A percentile compares a stretch with the other conserved stretches of the same genome.
Evolutionary conservation across 2,329 filamentous ascomycete species (phyloP).

Genomic region (Trichoderma atroviride): DNA sequence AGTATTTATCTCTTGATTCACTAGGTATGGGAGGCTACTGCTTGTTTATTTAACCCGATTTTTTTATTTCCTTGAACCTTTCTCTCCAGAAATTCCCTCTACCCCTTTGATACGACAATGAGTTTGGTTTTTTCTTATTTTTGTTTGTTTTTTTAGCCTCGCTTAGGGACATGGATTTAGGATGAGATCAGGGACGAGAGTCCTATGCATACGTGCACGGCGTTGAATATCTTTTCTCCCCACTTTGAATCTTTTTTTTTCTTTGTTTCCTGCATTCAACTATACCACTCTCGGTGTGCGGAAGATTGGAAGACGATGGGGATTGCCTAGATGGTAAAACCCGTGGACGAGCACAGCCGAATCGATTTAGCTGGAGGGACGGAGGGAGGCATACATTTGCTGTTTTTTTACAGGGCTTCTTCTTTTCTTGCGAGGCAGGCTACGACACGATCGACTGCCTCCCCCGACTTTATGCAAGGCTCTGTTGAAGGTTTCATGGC

Average conservation of each 20-base stretch:
- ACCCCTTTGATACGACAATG: slow-evolving; percentile 17
- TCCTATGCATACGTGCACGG: slow-evolving; percentile 38
- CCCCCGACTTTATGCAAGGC: background rate
- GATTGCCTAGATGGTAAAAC: background rate
- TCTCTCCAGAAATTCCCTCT: background rate
- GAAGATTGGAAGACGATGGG: slow-evolving; percentile 10
- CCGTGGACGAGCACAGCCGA: background rate
- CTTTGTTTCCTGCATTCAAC: slow-evolving; percentile 29
- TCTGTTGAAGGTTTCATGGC: background rate
- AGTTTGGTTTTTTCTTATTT: slow-evolving; percentile 13
- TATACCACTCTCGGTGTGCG: slow-evolving; percentile 5
- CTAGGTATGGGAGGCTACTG: background rate
- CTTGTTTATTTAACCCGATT: slow-evolving; percentile 5
- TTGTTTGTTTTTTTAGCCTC: background rate
- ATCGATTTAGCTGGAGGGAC: background rate
- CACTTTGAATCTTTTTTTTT: slow-evolving; percentile 26
- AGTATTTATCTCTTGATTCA: background rate
- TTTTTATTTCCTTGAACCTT: background rate
- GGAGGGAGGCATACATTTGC: slow-evolving; percentile 7
- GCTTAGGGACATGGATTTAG: slow-evolving; percentile 26
- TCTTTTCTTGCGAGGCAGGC: background rate
- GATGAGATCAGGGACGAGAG: slow-evolving; percentile 28
- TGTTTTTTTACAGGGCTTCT: background rate
- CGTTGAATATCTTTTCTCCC: slow-evolving; percentile 36
- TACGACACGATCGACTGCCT: background rate